A percentile compares a stretch with the other conserved stretches of the same genome.
Conservation (phyloP, 1,284 basidiomycete genomes). For the Sanghuangporus sanghuang region DNA sequence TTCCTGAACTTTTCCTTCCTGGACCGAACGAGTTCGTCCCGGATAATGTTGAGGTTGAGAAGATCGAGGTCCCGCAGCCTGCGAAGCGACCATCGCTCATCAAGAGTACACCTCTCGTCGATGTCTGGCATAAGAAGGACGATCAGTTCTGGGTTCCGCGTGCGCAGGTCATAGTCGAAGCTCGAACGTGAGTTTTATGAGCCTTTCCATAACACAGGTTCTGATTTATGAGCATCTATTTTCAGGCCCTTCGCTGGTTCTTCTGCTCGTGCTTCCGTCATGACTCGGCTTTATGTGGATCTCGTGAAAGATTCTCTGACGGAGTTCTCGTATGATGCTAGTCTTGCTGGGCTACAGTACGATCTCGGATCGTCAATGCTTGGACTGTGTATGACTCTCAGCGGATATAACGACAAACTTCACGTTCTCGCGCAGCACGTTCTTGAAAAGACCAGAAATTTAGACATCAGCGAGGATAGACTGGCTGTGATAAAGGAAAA, state of each 20-base stretch:
- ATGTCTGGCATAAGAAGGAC: conserved; percentile 94
- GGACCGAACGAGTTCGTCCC: conserved; percentile 89
- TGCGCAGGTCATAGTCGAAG: conserved; percentile 66
- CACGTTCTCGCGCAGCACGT: conserved; percentile 74
- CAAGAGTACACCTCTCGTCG: conserved; percentile 62
- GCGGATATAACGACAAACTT: conserved; percentile 96
- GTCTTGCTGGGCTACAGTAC: conserved; percentile 86
- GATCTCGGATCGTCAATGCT: conserved; percentile 62
- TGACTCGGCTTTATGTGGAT: conserved; percentile 81
- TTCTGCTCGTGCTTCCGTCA: conserved; percentile 52
- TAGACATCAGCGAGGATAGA: conserved; percentile 68
- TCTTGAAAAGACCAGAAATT: conserved; percentile 63
- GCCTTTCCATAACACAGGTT: background rate
- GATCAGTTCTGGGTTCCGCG: conserved; percentile 94
- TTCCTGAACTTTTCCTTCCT: conserved; percentile 74
- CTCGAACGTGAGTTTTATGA: conserved; percentile 51
- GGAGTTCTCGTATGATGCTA: conserved; percentile 92
- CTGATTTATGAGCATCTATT: conserved; percentile 1
- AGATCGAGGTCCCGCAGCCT: conserved; percentile 64
- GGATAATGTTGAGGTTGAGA: conserved; percentile 79
- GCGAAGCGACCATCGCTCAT: conserved; percentile 72
- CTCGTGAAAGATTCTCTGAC: conserved; percentile 86
- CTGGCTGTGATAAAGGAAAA: conserved; percentile 86
- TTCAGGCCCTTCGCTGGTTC: conserved; percentile 48
- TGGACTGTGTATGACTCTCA: conserved; percentile 67